Conservation (phyloP, 1,284 basidiomycete genomes). For the Ustilago crameri region DNA sequence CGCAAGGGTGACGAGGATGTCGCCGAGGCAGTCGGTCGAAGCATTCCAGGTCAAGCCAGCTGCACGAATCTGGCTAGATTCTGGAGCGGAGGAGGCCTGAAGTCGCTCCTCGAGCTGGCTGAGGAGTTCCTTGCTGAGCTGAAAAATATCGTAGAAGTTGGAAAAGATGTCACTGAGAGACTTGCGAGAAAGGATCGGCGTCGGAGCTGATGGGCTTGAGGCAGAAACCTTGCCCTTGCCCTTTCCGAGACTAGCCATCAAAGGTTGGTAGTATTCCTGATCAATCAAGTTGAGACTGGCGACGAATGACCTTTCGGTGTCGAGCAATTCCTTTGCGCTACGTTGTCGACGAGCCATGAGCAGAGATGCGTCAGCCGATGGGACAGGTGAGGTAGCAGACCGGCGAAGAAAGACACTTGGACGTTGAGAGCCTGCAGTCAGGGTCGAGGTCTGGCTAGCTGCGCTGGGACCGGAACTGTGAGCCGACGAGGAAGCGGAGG, state of each 20-base stretch:
- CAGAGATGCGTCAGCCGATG: conserved; percentile 11
- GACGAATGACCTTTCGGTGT: conserved; percentile 63
- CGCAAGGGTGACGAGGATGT: conserved; percentile 64
- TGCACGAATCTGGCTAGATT: conserved; percentile 68
- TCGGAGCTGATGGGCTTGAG: conserved; percentile 72
- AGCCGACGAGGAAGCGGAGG: conserved; percentile 26
- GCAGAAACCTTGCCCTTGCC: conserved; percentile 72
- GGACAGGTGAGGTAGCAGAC: conserved; percentile 31
- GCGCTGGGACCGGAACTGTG: conserved; percentile 24
- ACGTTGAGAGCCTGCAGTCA: conserved; percentile 33
- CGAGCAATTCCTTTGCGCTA: conserved; percentile 58
- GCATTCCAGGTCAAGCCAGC: conserved; percentile 53
- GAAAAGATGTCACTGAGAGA: conserved; percentile 82
- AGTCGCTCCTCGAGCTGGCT: conserved; percentile 71
- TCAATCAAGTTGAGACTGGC: conserved; percentile 57
- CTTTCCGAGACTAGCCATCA: conserved; percentile 41
- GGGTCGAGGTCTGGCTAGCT: conserved; percentile 31
- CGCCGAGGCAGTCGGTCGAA: conserved; percentile 54
- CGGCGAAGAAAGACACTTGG: conserved; percentile 41
- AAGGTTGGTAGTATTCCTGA: conserved; percentile 62
- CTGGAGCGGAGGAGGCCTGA: conserved; percentile 69
- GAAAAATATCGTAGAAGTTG: conserved; percentile 91
- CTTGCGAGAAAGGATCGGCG: conserved; percentile 77
- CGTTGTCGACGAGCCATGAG: conserved; percentile 44
- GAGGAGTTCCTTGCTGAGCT: conserved; percentile 83